phyloP scores from a whole-genome alignment of 768 basidiomycete species.

The Cytidiella melzeri region DNA sequence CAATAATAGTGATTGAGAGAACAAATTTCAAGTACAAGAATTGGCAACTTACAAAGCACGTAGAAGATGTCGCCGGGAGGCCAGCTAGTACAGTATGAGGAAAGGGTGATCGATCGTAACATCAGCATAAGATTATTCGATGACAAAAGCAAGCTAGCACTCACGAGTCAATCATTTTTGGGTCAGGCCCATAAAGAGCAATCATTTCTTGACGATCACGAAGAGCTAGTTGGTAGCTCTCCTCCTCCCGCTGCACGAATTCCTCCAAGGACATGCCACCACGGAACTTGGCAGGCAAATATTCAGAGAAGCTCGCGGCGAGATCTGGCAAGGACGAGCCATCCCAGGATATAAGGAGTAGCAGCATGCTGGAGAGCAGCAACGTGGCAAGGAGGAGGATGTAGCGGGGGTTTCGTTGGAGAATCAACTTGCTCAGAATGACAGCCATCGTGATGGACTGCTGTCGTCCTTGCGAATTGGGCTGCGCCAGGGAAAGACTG shows the following conservation, averaged over 20 bases:
- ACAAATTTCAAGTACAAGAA: not conserved
- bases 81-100: slow-evolving; percentile 7
- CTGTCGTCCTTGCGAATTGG: too few species aligned
- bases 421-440: too few species aligned
- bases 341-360: slow-evolving; percentile 4
- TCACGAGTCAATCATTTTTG: slow-evolving; percentile 12
- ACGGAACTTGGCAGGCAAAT: slow-evolving; percentile 21
- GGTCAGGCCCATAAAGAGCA: slow-evolving; percentile 15
- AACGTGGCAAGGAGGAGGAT: slow-evolving; percentile 3
- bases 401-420: slow-evolving; percentile 10
- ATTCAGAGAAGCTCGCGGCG: too few species aligned
- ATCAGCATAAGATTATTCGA: too few species aligned
- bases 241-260: slow-evolving; percentile 10
- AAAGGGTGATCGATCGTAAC: not conserved
- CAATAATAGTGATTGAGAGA: not conserved
- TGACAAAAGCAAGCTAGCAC: too few species aligned
- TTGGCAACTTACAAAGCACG: slow-evolving; percentile 7
- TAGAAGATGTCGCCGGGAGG: slow-evolving; percentile 14
- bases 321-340: not conserved
- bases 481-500: too few species aligned
- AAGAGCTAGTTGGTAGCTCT: slow-evolving; percentile 7
- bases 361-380: slow-evolving; percentile 9
- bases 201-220: slow-evolving; percentile 11
- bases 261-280: slow-evolving; percentile 2
- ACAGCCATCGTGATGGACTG: too few species aligned